Evolutionary conservation across 768 basidiomycete genomes (phyloP).

Genomic region (Sutorius australiensis): DNA sequence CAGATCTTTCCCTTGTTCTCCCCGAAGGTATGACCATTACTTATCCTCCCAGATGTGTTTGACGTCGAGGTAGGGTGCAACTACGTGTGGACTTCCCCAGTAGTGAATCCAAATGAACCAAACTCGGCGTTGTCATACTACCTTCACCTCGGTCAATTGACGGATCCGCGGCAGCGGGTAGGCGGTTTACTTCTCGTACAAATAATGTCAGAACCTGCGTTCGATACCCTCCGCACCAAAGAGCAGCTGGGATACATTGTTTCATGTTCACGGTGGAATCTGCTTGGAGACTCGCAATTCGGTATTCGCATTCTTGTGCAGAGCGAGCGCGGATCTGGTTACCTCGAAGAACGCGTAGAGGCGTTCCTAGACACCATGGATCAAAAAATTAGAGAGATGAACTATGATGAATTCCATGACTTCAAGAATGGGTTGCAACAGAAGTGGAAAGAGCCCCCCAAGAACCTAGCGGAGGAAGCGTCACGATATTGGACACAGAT

Average conservation of each 20-base stretch:
- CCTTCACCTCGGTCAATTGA: conserved; percentile 68
- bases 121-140: conserved; percentile 89
- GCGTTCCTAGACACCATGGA: conserved; percentile 80
- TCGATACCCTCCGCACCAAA: conserved; percentile 86
- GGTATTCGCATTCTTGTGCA: conserved; percentile 86
- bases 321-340: conserved; percentile 75
- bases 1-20: conserved; percentile 55
- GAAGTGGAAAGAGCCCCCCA: conserved; percentile 80
- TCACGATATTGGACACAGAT: conserved; percentile 68
- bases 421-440: conserved; percentile 76
- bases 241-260: conserved; percentile 97
- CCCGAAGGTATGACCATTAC: conserved; percentile 52
- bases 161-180: conserved; percentile 62
- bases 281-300: conserved; percentile 63
- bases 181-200: conserved; percentile 70
- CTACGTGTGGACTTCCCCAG: conserved; percentile 56
- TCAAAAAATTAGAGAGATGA: conserved; percentile 62
- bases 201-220: conserved; percentile 87
- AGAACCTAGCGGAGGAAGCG: conserved; percentile 84
- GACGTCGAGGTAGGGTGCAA: conserved; percentile 54
- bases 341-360: conserved; percentile 86
- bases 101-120: conserved; percentile 80
- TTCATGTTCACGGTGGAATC: conserved; percentile 50
- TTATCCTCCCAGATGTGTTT: neutral
- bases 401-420: conserved; percentile 65